phyloP scores from a whole-genome alignment of 768 basidiomycete genomes.

The Cyathus striatus region DNA sequence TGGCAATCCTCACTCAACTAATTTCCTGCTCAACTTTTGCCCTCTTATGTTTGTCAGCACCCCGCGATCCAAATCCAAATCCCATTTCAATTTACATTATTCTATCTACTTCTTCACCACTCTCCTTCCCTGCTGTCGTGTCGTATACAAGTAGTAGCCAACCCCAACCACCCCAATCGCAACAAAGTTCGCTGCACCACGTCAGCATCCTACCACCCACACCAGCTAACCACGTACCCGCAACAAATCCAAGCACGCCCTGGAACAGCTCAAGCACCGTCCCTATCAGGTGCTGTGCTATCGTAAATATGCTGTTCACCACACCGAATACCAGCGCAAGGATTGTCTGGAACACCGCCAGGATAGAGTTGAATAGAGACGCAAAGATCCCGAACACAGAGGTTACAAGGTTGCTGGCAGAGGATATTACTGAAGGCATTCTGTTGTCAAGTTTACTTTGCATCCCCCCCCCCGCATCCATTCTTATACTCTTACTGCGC shows the following conservation, averaged over 20 bases:
- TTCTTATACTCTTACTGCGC: no score
- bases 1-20: no score
- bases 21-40: not conserved
- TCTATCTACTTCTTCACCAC: not conserved
- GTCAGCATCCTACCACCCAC: not conserved
- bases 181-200: constrained; percentile 41
- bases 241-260: constrained; percentile 27
- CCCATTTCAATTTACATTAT: not conserved
- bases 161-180: constrained; percentile 37
- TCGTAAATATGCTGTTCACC: constrained; percentile 15
- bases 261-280: constrained; percentile 26
- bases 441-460: no score
- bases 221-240: constrained; percentile 16
- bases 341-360: constrained; percentile 32
- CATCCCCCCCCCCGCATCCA: no score
- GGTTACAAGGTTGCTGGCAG: constrained; percentile 24
- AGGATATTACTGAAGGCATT: constrained; percentile 15
- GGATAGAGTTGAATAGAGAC: constrained; percentile 24
- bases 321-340: constrained; percentile 24
- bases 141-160: constrained; percentile 45
- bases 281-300: constrained; percentile 20
- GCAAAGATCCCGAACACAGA: constrained; percentile 20
- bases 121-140: no score
- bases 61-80: not conserved
- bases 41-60: not conserved